A percentile compares a stretch with the other conserved stretches of the same genome.
These are phyloP conservation scores for Alloteropsis semialata DNA, from an alignment of 176 grass and related monocot genomes.

Conservation along the genomic window DNA sequence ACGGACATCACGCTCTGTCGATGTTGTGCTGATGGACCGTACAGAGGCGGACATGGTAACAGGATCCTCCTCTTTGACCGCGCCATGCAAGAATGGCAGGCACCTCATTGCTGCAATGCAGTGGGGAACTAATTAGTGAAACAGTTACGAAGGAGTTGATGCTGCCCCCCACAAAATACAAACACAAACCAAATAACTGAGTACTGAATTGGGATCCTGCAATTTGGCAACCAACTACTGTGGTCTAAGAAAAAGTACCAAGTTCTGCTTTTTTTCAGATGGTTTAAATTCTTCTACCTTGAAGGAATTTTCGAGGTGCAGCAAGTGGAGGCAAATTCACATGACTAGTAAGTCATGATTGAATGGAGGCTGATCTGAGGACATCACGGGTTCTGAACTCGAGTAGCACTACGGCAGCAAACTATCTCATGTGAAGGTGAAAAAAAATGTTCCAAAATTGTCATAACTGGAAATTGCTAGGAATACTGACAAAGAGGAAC, in stretches of 20 bases:
- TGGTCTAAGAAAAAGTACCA: neutral
- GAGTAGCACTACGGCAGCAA: neutral
- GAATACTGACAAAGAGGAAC: neutral
- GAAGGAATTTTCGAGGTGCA: neutral
- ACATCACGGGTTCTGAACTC: neutral
- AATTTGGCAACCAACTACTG: neutral
- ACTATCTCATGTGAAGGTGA: neutral
- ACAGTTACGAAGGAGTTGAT: neutral
- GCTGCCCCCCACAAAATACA: neutral
- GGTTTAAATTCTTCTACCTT: neutral
- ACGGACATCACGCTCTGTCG: slow-evolving; percentile 64
- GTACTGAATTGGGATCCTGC: neutral
- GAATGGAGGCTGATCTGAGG: neutral
- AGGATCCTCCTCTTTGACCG: slow-evolving; percentile 22
- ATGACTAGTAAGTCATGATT: neutral
- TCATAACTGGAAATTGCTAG: neutral
- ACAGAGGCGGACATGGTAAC: slow-evolving; percentile 50
- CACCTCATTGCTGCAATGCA: slow-evolving; percentile 64
- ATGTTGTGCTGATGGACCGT: slow-evolving; percentile 66
- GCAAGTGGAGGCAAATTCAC: neutral
- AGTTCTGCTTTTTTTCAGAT: neutral
- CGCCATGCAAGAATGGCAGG: slow-evolving; percentile 59
- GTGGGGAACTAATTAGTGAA: neutral
- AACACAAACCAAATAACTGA: neutral
- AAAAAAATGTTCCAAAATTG: neutral